Evolutionary conservation across 331 rosid genomes (phyloP), one percentile per base, ranked within the genome.

Genomic region (Cydonia oblonga): DNA sequence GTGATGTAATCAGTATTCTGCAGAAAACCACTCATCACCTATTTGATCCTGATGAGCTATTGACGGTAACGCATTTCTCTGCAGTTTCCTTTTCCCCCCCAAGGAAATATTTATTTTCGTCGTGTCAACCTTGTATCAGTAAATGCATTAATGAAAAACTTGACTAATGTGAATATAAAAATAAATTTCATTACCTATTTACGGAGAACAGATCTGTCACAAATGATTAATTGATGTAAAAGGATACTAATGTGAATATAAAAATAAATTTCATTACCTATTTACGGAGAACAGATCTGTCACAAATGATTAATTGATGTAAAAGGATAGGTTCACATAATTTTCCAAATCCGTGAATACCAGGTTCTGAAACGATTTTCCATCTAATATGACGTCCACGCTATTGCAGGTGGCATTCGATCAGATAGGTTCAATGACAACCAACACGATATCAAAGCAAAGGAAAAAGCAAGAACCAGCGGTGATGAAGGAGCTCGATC

Each of bases 381-480:
- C 67, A 35, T 28, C n/a, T 70, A 35, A 71, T 26, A 20, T 20
- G 52, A 5, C 40, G 56, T 58, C 30, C 20, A 25, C 29, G 25
- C 25, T 6, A 49, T 56, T 84, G 81, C 89, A 95, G 99, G 99
- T 95, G 81, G 97, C 99, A 63, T 95, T 90, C 75, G 96, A 95
- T 71, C 75, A 95, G 85, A 88, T 95, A 53, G 96, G 99, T n/a
- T 91, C 97, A 13, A 90, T 91, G 96, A 90, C 97, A 56, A 95
- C 96, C 44, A 86, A 87, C 84, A 90, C 88, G 3, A 90, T 95
- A 85, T 95, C 96, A 5, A 95, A 95, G 85, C 92, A 95, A 80
- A 86, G 99, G 82, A 95, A 95, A 76, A 95, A 91, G 72, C 99
- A 95, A 73, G 97, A 95, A 81, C 99, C 99, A 29, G 99, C 89